Evolutionary conservation across 2,329 filamentous ascomycete genomes (phyloP).

Genomic region (Fusarium heterosporum): DNA sequence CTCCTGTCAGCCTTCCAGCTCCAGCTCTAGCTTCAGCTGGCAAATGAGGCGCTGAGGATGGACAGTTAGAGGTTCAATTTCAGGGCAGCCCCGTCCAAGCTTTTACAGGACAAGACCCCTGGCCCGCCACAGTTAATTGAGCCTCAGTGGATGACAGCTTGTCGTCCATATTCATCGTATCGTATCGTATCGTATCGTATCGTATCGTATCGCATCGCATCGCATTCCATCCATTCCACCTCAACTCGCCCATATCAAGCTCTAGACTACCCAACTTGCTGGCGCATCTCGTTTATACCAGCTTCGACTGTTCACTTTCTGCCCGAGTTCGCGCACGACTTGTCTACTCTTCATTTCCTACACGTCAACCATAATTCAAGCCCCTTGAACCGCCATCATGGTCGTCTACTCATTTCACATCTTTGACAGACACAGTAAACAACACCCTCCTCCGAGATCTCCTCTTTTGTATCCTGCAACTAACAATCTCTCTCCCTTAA

Average conservation of each 20-base stretch:
- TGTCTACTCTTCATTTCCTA: neutral
- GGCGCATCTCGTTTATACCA: neutral
- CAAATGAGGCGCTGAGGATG: conserved; percentile 12
- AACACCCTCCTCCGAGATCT: conserved; percentile 44
- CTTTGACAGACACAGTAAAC: conserved; percentile 95
- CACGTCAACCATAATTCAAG: conserved; percentile 1
- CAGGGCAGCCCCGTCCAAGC: conserved; percentile 15
- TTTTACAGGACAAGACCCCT: conserved; percentile 2
- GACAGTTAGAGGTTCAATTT: neutral
- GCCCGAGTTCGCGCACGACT: neutral
- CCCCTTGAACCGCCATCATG: conserved; percentile 67
- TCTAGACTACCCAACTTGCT: neutral
- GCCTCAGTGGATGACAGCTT: conserved; percentile 20
- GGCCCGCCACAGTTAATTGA: conserved; percentile 19
- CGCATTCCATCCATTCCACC: conserved; percentile 10
- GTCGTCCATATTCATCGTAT: neutral
- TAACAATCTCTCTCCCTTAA: conserved; percentile 29
- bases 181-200: conserved; percentile 10
- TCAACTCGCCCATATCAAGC: neutral
- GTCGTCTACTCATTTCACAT: conserved; percentile 98
- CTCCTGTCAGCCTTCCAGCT: neutral
- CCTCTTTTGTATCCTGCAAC: neutral
- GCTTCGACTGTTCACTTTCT: neutral
- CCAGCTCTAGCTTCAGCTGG: neutral
- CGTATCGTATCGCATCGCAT: conserved; percentile 8